phyloP scores from a whole-genome alignment of 169 alveolate genomes.

The Cryptosporidium sp. region DNA sequence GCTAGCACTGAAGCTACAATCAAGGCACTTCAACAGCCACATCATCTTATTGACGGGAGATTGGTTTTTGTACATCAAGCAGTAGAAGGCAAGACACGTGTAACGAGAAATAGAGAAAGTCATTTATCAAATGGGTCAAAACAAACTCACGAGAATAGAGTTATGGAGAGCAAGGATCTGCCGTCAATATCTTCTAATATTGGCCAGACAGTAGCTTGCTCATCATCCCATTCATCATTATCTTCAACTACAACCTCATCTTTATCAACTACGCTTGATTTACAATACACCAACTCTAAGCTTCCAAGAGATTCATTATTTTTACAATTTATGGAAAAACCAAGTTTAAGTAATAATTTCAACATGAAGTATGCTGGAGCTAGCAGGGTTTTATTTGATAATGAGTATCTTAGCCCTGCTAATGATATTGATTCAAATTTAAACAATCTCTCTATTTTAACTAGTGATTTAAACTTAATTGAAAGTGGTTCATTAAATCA shows the following conservation, averaged over 20 bases:
- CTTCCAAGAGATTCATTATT: background rate
- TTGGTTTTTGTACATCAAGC: constrained; percentile 83
- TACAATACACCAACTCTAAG: background rate
- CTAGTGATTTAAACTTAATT: background rate
- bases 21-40: constrained; percentile 83
- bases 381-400: background rate
- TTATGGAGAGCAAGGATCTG: background rate
- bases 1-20: constrained; percentile 80
- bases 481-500: background rate
- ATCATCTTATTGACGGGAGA: constrained; percentile 81
- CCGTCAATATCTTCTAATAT: background rate
- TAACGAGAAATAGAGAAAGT: background rate
- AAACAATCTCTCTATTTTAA: background rate
- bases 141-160: background rate
- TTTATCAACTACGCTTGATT: background rate
- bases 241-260: background rate
- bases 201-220: background rate
- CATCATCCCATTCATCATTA: background rate
- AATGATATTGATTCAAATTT: background rate
- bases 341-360: background rate
- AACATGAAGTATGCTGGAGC: background rate
- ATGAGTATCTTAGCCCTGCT: constrained; percentile 5
- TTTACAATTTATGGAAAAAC: background rate
- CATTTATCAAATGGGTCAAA: background rate
- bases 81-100: constrained; percentile 45